phyloP scores from a whole-genome alignment of 2,329 filamentous ascomycete species.

The Fusarium sp. region DNA sequence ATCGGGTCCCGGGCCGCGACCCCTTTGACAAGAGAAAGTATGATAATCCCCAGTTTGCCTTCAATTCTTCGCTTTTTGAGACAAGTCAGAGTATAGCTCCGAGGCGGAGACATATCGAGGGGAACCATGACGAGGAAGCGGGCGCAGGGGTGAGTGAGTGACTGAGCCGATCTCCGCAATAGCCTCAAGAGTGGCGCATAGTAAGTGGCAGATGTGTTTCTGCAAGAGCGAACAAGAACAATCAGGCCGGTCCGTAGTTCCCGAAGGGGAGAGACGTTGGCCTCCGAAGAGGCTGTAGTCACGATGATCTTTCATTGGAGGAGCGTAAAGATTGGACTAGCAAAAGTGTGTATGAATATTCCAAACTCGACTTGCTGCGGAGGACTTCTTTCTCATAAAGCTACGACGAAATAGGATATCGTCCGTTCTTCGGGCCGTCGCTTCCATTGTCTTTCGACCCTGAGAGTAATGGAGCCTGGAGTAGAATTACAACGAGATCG shows the following conservation, averaged over 20 bases:
- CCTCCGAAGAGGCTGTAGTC: conserved; percentile 36
- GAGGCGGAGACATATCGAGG: conserved; percentile 10
- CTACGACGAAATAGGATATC: conserved; percentile 15
- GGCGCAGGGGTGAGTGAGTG: conserved; percentile 12
- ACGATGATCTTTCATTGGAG: conserved; percentile 29
- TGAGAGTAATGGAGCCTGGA: conserved; percentile 11
- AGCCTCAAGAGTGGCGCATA: conserved; percentile 13
- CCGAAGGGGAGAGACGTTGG: conserved; percentile 19
- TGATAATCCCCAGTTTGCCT: conserved; percentile 3
- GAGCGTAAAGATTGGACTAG: conserved; percentile 1
- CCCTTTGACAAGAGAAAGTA: conserved; percentile 15
- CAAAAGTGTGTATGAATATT: conserved; percentile 6
- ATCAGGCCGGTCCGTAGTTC: conserved; percentile 36
- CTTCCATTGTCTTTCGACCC: conserved; percentile 32
- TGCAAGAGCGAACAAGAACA: conserved; percentile 1
- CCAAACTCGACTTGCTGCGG: not conserved
- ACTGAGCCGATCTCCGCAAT: conserved; percentile 20
- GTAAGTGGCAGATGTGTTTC: conserved; percentile 10
- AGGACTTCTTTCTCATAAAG: conserved; percentile 7
- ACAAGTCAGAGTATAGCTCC: conserved; percentile 10
- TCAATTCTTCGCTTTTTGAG: not conserved
- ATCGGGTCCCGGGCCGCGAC: conserved; percentile 35
- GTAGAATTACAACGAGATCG: conserved; percentile 18
- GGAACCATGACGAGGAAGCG: conserved; percentile 5
- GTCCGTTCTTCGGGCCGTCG: conserved; percentile 37